These are phyloP conservation scores for Fomitopsis palustris DNA, from an alignment of 1,284 basidiomycete species.

Conservation along the genomic window DNA sequence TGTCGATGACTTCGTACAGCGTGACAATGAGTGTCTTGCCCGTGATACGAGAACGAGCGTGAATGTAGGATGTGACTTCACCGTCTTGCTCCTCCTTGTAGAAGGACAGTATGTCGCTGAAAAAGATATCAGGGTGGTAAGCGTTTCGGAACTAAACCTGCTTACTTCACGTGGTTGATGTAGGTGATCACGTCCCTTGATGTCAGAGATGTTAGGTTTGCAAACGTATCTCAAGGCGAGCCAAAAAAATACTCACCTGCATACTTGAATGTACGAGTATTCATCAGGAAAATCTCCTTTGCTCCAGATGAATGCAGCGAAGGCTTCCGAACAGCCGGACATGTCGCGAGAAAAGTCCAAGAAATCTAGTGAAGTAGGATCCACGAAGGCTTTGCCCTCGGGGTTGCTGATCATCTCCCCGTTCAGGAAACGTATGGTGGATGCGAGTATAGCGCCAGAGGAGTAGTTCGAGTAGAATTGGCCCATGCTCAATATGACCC, in stretches of 20 bases:
- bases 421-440: constrained; percentile 12
- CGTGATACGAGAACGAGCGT: constrained; percentile 9
- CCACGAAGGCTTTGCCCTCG: neutral
- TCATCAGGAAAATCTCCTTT: constrained; percentile 13
- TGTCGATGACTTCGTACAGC: constrained; percentile 12
- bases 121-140: neutral
- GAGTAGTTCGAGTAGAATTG: constrained; percentile 10
- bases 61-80: constrained; percentile 10
- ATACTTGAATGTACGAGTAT: constrained; percentile 8
- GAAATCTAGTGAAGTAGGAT: constrained; percentile 1
- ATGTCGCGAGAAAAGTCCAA: constrained; percentile 6
- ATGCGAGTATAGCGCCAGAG: constrained; percentile 8
- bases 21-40: constrained; percentile 4
- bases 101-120: constrained; percentile 15
- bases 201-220: neutral
- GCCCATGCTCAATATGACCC: constrained; percentile 5
- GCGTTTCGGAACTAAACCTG: no score
- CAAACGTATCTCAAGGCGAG: neutral
- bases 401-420: constrained; percentile 11
- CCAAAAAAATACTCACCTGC: constrained; percentile 10
- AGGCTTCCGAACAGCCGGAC: constrained; percentile 12
- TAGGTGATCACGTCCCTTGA: constrained; percentile 10
- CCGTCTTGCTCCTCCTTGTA: constrained; percentile 15
- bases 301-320: constrained; percentile 14
- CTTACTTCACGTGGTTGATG: constrained; percentile 10